phyloP scores from a whole-genome alignment of 495 filamentous ascomycete genomes.

The Tuber microsphaerosporum region DNA sequence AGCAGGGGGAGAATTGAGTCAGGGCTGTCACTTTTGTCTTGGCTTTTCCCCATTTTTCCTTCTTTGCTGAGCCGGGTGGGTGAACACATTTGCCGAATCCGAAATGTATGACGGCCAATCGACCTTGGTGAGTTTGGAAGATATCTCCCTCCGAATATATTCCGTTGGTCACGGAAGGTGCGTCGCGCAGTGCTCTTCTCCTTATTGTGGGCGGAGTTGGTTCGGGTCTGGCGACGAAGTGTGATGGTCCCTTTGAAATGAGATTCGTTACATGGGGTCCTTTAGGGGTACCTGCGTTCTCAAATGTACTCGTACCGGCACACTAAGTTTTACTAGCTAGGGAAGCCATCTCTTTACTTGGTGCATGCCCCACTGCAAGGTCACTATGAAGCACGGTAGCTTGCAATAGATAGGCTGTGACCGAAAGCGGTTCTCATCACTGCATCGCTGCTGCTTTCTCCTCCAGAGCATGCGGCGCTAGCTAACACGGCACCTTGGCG shows the following conservation, averaged over 20 bases:
- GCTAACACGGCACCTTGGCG: conserved; percentile 9
- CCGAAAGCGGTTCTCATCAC: conserved; percentile 15
- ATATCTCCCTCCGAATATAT: background rate
- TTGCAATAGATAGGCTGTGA: background rate
- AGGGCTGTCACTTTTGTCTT: background rate
- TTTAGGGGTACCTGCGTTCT: background rate
- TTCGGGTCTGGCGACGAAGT: background rate
- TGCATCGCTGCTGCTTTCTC: conserved; percentile 14
- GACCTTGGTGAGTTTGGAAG: background rate
- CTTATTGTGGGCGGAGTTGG: background rate
- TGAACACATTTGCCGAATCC: background rate
- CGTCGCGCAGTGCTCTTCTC: background rate
- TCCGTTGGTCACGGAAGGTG: background rate
- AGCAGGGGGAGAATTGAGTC: background rate
- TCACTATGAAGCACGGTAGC: background rate
- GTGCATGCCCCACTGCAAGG: no score
- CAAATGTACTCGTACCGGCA: background rate
- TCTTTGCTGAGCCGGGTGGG: no score
- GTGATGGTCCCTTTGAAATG: background rate
- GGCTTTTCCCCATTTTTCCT: background rate
- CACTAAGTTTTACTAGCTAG: background rate
- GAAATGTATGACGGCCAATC: background rate
- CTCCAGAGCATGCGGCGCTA: background rate
- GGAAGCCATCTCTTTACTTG: background rate
- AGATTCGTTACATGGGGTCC: background rate